Evolutionary conservation across 2,329 filamentous ascomycete species (phyloP).

Genomic region (Aspergillus intermedius): DNA sequence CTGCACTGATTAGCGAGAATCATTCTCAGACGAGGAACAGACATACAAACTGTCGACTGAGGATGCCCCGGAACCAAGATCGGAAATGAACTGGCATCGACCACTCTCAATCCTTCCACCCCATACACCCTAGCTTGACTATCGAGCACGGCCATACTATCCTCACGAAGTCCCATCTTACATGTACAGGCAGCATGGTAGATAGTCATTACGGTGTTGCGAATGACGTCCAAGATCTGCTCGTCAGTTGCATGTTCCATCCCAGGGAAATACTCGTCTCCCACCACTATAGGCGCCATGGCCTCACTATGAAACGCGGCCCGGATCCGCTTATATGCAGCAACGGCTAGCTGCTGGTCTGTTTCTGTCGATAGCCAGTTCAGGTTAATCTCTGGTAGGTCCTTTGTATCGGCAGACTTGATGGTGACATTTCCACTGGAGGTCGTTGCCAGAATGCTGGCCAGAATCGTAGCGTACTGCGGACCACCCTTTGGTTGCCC

Average conservation of each 20-base stretch:
- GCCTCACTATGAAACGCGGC: constrained; percentile 26
- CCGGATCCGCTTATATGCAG: constrained; percentile 39
- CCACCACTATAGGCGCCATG: constrained; percentile 25
- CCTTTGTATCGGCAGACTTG: constrained; percentile 18
- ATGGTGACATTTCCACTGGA: constrained; percentile 45
- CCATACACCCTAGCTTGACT: constrained; percentile 25
- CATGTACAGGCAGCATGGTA: constrained; percentile 27
- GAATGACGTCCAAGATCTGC: constrained; percentile 36
- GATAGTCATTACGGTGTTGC: constrained; percentile 23
- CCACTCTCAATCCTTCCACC: constrained; percentile 26
- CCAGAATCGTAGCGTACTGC: constrained; percentile 24
- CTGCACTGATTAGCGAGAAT: constrained; percentile 11
- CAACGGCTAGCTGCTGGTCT: constrained; percentile 42
- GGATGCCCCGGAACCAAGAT: constrained; percentile 38
- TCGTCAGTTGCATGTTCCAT: constrained; percentile 34
- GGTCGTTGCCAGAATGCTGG: constrained; percentile 26
- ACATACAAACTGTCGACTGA: constrained; percentile 35
- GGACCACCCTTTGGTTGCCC: constrained; percentile 17
- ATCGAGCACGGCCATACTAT: constrained; percentile 29
- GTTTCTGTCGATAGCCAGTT: constrained; percentile 41
- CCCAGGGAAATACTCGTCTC: constrained; percentile 36
- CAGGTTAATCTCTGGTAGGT: constrained; percentile 41
- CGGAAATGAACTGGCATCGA: constrained; percentile 34
- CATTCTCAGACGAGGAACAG: background rate
- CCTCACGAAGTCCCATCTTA: constrained; percentile 24